Conservation (phyloP, 768 basidiomycete genomes). For the Ramaria sp. region DNA sequence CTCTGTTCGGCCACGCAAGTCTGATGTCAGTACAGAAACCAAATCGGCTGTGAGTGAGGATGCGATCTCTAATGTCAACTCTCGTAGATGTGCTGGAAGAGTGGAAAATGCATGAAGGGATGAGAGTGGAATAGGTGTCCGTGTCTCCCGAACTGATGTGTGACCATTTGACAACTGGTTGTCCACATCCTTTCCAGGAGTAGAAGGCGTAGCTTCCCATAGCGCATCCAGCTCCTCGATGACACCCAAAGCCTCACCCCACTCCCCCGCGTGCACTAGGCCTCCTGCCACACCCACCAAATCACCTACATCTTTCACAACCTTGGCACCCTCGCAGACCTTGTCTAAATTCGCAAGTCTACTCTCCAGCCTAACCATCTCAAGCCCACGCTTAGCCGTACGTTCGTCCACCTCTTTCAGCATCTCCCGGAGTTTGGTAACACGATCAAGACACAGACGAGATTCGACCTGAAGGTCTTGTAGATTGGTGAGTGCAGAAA, state of each 20-base stretch:
- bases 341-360: slow-evolving; percentile 48
- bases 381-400: slow-evolving; percentile 69
- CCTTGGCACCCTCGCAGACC: slow-evolving; percentile 51
- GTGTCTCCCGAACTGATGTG: slow-evolving; percentile 8
- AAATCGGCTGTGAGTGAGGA: slow-evolving; percentile 68
- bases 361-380: slow-evolving; percentile 55
- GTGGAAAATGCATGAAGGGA: slow-evolving; percentile 62
- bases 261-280: slow-evolving; percentile 77
- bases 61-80: slow-evolving; percentile 65
- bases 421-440: slow-evolving; percentile 57
- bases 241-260: slow-evolving; percentile 73
- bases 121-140: slow-evolving; percentile 43
- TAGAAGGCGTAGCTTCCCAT: slow-evolving; percentile 27
- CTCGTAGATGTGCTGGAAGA: slow-evolving; percentile 63
- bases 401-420: slow-evolving; percentile 68
- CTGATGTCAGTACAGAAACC: slow-evolving; percentile 55
- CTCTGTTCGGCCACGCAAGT: slow-evolving; percentile 45
- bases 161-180: slow-evolving; percentile 8
- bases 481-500: slow-evolving; percentile 88
- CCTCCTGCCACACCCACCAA: slow-evolving; percentile 60
- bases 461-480: slow-evolving; percentile 89
- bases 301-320: slow-evolving; percentile 64
- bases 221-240: slow-evolving; percentile 56
- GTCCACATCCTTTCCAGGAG: slow-evolving; percentile 13
- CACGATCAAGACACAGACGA: slow-evolving; percentile 65